A percentile compares a stretch with the other conserved stretches of the same genome.
phyloP scores from a whole-genome alignment of 139 green algal species.

The Chlamydomonas eustigma region DNA sequence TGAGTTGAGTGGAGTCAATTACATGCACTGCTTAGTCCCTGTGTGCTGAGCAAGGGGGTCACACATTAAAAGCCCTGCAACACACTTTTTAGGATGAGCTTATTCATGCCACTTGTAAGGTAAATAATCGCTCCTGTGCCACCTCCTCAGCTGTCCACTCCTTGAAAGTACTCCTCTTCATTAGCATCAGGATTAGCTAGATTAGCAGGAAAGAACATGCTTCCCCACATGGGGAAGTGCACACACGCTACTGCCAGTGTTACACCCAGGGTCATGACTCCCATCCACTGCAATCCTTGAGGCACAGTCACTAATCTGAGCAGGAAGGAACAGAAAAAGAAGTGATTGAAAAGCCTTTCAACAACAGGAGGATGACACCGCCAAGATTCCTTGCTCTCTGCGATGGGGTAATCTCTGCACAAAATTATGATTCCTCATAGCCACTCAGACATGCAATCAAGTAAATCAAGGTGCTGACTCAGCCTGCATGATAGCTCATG shows the following conservation, averaged over 20 bases:
- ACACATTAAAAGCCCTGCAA: too few relatives aligned
- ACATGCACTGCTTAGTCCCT: too few relatives aligned
- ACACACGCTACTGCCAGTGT: conserved; percentile 62
- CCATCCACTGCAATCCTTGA: conserved; percentile 82
- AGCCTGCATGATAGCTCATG: background rate
- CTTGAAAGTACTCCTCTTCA: conserved; percentile 85
- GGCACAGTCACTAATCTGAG: conserved; percentile 23
- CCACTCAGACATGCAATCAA: background rate
- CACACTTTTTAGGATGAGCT: too few relatives aligned
- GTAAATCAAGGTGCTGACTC: too few relatives aligned
- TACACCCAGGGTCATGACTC: conserved; percentile 73
- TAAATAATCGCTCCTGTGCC: background rate
- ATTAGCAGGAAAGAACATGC: conserved; percentile 78
- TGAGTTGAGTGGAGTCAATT: background rate
- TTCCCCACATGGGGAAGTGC: conserved; percentile 93
- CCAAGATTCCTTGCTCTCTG: background rate
- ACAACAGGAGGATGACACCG: too few relatives aligned
- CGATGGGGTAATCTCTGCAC: background rate
- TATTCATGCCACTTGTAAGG: too few relatives aligned
- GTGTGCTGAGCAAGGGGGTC: too few relatives aligned
- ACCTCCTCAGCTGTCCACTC: conserved; percentile 55
- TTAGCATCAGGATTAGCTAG: conserved; percentile 46
- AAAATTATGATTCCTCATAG: background rate
- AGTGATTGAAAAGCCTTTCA: background rate
- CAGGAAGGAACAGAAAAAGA: background rate